These are phyloP conservation scores for Polychaeton citri DNA, from an alignment of 2,329 filamentous ascomycete genomes.

Conservation along the genomic window DNA sequence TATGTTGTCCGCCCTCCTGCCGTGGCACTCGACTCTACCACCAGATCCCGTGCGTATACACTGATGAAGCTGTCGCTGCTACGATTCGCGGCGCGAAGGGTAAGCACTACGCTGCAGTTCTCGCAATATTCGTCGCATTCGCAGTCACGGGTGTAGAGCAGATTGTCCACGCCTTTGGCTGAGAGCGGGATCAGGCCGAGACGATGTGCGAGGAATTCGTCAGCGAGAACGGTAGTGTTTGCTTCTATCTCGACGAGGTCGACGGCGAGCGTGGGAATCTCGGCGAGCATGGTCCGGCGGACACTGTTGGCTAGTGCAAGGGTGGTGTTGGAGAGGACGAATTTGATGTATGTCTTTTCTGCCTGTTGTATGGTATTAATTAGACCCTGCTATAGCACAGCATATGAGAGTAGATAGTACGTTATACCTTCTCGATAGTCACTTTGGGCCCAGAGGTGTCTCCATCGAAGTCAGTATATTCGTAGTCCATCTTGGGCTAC, in stretches of 20 bases:
- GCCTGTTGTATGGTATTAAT: conserved; percentile 31
- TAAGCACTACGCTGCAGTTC: conserved; percentile 74
- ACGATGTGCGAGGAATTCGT: conserved; percentile 90
- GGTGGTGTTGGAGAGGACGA: conserved; percentile 79
- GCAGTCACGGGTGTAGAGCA: conserved; percentile 85
- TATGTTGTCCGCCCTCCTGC: conserved; percentile 64
- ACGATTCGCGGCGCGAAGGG: conserved; percentile 57
- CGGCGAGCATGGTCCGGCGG: conserved; percentile 79
- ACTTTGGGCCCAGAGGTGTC: background rate
- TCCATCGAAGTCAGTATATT: background rate
- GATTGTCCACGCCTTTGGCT: conserved; percentile 66
- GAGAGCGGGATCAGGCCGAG: conserved; percentile 81
- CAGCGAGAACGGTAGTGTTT: conserved; percentile 91
- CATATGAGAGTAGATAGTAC: background rate
- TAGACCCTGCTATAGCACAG: background rate
- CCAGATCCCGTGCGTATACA: conserved; percentile 81
- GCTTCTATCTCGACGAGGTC: conserved; percentile 85
- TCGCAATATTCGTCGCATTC: conserved; percentile 94
- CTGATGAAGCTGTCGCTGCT: conserved; percentile 80
- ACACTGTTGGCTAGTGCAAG: conserved; percentile 86
- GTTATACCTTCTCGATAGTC: background rate
- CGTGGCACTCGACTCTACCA: conserved; percentile 58
- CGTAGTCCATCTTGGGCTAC: background rate
- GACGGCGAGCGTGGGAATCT: conserved; percentile 89
- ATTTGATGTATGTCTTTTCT: conserved; percentile 70